Percentiles rank a stretch among this genome's conserved stretches.
Conservation (phyloP, 176 grass and related monocot species). For the Carex littledalei region DNA sequence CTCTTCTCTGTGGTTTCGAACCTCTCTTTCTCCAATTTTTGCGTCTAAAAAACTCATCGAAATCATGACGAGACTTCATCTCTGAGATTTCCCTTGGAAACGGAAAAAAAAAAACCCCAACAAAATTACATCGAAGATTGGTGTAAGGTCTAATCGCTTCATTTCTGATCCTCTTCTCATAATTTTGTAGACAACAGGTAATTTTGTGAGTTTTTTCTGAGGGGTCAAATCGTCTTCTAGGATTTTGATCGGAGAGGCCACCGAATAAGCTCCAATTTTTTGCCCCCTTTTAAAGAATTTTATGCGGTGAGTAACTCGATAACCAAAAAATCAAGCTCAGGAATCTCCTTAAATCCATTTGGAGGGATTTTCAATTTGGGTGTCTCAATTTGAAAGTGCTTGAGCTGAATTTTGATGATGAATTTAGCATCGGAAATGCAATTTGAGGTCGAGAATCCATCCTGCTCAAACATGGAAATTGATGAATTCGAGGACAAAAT, state of each 20-base stretch:
- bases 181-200: slow-evolving; percentile 8
- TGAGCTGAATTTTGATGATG: slow-evolving; percentile 12
- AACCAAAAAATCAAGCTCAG: not conserved
- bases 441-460: slow-evolving; percentile 19
- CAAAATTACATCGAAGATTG: not conserved
- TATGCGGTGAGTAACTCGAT: not conserved
- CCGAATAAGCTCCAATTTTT: not conserved
- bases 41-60: slow-evolving; percentile 4
- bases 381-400: not conserved
- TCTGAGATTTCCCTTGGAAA: not conserved
- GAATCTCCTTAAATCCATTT: not conserved
- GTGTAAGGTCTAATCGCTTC: not conserved
- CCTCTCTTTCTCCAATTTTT: not conserved
- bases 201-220: slow-evolving; percentile 6
- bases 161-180: not conserved
- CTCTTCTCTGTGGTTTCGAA: slow-evolving; percentile 8
- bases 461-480: slow-evolving; percentile 36
- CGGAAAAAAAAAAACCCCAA: not conserved
- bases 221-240: slow-evolving; percentile 9
- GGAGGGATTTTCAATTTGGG: not conserved
- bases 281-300: not conserved
- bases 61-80: not conserved
- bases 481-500: slow-evolving; percentile 34
- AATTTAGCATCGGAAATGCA: slow-evolving; percentile 10
- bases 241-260: not conserved